Evolutionary conservation across 2,329 filamentous ascomycete species (phyloP), one percentile per base, ranked within the genome.

Genomic region (Colletotrichum zoysiae): DNA sequence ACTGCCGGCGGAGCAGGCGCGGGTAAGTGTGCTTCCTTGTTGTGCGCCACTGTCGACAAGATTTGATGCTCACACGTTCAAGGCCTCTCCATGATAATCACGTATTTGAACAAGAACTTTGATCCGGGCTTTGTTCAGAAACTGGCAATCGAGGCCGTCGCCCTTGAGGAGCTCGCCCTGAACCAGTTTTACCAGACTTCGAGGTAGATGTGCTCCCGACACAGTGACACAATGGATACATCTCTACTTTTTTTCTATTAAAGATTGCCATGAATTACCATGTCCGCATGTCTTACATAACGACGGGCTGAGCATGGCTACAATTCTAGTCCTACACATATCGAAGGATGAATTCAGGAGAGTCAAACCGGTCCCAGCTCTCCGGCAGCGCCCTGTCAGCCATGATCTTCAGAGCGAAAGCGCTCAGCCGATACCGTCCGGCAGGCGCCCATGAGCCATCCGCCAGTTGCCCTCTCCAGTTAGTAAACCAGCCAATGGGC

Each of bases 371-470:
- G 38, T 76, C 74, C 73, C 73, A 76, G 30, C 74, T 70, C 33
- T 67, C 67, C 5, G 64, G 61, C 7, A 64, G 12, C 30, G n/a
- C 42, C 26, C 65, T 60, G 33, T 76, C 57, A 33, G 71, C 74
- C 33, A 65, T 65, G n/a, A 74, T 69, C 55, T 74, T 63, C 26
- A 76, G 35, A 12, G 73, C 74, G 26, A 59, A 74, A 12, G 73
- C 53, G 14, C 72, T 79, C 57, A 89, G 79, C 76, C 83, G 84
- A 77, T 90, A 89, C 26, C 76, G 74, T 4, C 87, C 88, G 0
- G 82, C 79, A 0, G 86, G 84, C 3, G 82, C 87, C 72, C 85
- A 87, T 0, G 76, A 81, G 9, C 86, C 86, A 12, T 85, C 82
- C 0, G 80, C 79, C 9, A 89, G 77, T 46, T 79, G 78, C 5